These are phyloP conservation scores for Elsinoe necatrix DNA, from an alignment of 2,329 filamentous ascomycete species.

Conservation along the genomic window DNA sequence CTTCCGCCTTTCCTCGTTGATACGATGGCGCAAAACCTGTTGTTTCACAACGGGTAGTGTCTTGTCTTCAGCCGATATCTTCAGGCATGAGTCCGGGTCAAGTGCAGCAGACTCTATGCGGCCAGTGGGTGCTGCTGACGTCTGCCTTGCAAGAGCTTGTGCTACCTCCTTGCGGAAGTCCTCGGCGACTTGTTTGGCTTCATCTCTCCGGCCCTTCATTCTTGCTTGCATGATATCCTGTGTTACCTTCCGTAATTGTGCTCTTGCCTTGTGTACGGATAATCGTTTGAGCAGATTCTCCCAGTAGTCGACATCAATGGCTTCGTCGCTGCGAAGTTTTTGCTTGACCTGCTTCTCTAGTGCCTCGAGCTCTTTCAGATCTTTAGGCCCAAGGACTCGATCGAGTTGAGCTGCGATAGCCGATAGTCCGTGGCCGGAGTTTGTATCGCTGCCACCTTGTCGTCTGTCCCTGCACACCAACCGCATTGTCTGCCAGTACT, in stretches of 20 bases:
- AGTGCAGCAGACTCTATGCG: constrained; percentile 25
- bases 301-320: constrained; percentile 97
- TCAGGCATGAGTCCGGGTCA: constrained; percentile 59
- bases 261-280: constrained; percentile 84
- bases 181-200: constrained; percentile 60
- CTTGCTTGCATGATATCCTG: constrained; percentile 65
- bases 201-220: constrained; percentile 55
- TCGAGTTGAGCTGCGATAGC: constrained; percentile 85
- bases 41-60: constrained; percentile 50
- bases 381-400: constrained; percentile 74
- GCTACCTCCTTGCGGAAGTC: constrained; percentile 24
- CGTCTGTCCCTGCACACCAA: constrained; percentile 71
- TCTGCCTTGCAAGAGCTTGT: neutral
- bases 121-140: neutral
- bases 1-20: neutral
- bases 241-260: constrained; percentile 69
- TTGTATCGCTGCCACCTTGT: constrained; percentile 52
- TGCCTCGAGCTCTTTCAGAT: constrained; percentile 73
- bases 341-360: constrained; percentile 78
- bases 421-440: constrained; percentile 63
- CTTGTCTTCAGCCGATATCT: constrained; percentile 57
- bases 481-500: constrained; percentile 87
- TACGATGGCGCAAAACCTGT: constrained; percentile 32
- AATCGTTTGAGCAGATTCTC: constrained; percentile 80
- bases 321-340: constrained; percentile 81